Evolutionary conservation across 2,329 filamentous ascomycete genomes (phyloP).

Genomic region (Xylariaceae sp.): DNA sequence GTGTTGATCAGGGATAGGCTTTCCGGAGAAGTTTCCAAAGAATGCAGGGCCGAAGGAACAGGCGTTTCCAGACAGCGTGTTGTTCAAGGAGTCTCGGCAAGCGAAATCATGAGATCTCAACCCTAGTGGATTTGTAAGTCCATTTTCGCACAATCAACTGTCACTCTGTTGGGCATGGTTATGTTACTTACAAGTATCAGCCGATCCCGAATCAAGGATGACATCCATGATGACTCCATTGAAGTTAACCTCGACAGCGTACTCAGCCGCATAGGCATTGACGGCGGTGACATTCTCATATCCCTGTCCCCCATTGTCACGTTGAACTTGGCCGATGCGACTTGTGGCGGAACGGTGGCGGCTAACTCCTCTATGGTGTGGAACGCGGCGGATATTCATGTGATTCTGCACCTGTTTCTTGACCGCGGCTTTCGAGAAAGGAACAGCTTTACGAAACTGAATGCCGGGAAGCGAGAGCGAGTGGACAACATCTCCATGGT

Average conservation of each 20-base stretch:
- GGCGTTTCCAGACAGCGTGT: conserved; percentile 19
- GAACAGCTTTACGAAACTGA: conserved; percentile 9
- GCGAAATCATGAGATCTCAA: conserved; percentile 35
- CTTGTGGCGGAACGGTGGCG: conserved; percentile 21
- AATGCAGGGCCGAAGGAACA: conserved; percentile 40
- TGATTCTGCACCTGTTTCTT: conserved; percentile 10
- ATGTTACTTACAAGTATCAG: conserved; percentile 44
- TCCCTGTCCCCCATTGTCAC: conserved; percentile 17
- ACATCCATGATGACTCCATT: conserved; percentile 24
- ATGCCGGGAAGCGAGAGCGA: conserved; percentile 14
- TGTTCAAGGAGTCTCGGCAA: conserved; percentile 35
- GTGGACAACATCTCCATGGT: conserved; percentile 1
- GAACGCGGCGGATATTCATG: conserved; percentile 6
- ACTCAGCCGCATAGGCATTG: conserved; percentile 28
- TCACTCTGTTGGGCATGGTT: no score
- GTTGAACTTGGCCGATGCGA: conserved; percentile 26
- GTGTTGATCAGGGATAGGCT: conserved; percentile 36
- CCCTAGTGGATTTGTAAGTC: conserved; percentile 14
- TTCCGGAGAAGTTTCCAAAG: conserved; percentile 36
- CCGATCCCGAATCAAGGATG: conserved; percentile 47
- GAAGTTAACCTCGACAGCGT: conserved; percentile 24
- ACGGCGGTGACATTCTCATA: conserved; percentile 31
- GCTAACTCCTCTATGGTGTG: background rate
- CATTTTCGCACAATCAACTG: no score
- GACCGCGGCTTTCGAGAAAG: background rate